Evolutionary conservation across 768 basidiomycete species (phyloP).

Genomic region (Leccinum obscurum): DNA sequence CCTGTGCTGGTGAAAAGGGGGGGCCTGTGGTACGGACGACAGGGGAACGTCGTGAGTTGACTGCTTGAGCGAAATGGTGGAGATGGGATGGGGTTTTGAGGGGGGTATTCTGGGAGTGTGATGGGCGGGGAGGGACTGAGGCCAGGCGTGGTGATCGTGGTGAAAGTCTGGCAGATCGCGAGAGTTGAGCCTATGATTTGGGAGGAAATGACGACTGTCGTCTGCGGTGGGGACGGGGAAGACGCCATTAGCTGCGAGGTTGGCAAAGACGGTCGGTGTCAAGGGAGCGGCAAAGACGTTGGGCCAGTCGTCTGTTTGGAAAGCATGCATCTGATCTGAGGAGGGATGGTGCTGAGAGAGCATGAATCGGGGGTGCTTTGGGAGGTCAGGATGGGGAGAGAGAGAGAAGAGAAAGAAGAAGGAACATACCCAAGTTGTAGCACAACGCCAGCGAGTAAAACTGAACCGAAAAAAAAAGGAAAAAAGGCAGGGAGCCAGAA

Average conservation of each 20-base stretch:
- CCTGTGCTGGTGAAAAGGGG: conserved; percentile 14
- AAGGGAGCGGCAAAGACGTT: conserved; percentile 62
- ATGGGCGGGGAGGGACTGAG: conserved; percentile 22
- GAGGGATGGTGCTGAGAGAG: conserved; percentile 12
- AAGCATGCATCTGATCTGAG: conserved; percentile 27
- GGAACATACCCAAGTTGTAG: neutral
- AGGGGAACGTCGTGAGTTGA: conserved; percentile 19
- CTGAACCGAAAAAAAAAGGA: neutral
- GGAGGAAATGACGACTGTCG: conserved; percentile 29
- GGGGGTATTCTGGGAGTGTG: conserved; percentile 30
- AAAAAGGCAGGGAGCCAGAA: neutral
- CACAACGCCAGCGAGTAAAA: neutral
- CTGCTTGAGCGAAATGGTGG: conserved; percentile 16
- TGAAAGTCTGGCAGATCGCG: conserved; percentile 20
- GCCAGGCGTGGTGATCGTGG: conserved; percentile 30
- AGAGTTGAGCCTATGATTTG: conserved; percentile 17
- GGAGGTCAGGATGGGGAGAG: neutral
- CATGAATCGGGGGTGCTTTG: conserved; percentile 12
- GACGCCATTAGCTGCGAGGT: conserved; percentile 60
- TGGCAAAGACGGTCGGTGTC: conserved; percentile 58
- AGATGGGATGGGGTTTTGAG: conserved; percentile 33
- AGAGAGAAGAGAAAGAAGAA: neutral
- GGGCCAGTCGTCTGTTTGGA: conserved; percentile 48
- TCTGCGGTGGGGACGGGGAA: conserved; percentile 42
- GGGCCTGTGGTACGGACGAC: conserved; percentile 13